Conservation (phyloP, 805 yeast species). For the Metschnikowia amazonensis region DNA sequence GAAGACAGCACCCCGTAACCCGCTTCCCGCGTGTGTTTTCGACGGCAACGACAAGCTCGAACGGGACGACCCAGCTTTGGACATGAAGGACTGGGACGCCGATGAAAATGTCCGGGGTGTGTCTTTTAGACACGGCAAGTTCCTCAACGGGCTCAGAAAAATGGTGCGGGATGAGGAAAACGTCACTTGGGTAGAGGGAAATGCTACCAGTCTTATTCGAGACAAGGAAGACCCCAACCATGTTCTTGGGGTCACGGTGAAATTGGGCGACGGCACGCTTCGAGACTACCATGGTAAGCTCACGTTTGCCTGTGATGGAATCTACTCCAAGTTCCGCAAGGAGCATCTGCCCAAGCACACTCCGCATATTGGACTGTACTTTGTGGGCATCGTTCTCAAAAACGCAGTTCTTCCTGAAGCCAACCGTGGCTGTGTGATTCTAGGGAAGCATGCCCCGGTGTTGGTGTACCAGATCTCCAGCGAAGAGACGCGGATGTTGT, state of each 20-base stretch:
- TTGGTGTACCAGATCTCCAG: slow-evolving; percentile 83
- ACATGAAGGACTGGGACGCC: slow-evolving; percentile 52
- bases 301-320: slow-evolving; percentile 87
- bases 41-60: slow-evolving; percentile 55
- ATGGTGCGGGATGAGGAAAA: slow-evolving; percentile 69
- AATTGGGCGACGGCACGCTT: slow-evolving; percentile 32
- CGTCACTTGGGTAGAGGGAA: slow-evolving; percentile 77
- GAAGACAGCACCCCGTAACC: slow-evolving; percentile 40
- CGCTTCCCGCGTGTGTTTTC: slow-evolving; percentile 53
- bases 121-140: slow-evolving; percentile 90
- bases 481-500: slow-evolving; percentile 78
- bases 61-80: slow-evolving; percentile 44
- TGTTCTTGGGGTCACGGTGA: slow-evolving; percentile 75
- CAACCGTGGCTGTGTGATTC: slow-evolving; percentile 82
- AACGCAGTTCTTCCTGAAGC: slow-evolving; percentile 74
- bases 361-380: slow-evolving; percentile 76
- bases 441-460: slow-evolving; percentile 85
- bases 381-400: slow-evolving; percentile 75
- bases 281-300: slow-evolving; percentile 50
- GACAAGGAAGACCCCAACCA: slow-evolving; percentile 45
- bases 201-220: slow-evolving; percentile 63
- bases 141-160: slow-evolving; percentile 68
- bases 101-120: slow-evolving; percentile 65
- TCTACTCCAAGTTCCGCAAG: slow-evolving; percentile 86
- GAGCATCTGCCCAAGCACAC: slow-evolving; percentile 56